These are phyloP conservation scores for Ophiostoma populinum DNA, from an alignment of 2,329 filamentous ascomycete species.

Conservation along the genomic window DNA sequence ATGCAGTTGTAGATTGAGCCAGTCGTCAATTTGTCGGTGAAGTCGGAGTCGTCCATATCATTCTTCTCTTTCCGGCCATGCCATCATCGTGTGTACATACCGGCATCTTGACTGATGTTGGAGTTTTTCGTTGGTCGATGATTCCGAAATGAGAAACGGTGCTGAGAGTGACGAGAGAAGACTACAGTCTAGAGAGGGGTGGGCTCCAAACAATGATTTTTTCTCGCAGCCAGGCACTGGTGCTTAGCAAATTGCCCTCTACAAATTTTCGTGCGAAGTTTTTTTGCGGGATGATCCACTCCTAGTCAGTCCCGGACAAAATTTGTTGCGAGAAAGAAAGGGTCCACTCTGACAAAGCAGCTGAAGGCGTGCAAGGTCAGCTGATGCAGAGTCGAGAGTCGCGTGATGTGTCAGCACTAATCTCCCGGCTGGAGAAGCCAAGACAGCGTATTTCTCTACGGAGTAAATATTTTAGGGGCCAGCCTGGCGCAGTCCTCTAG, in stretches of 20 bases:
- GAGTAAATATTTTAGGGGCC: too few relatives aligned
- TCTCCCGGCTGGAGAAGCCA: too few relatives aligned
- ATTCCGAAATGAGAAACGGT: slow-evolving; percentile 14
- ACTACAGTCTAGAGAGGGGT: slow-evolving; percentile 7
- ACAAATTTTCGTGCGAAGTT: slow-evolving; percentile 9
- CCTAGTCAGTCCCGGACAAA: slow-evolving; percentile 5
- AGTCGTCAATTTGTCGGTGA: not conserved
- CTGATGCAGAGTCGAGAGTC: too few relatives aligned
- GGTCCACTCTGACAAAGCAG: too few relatives aligned
- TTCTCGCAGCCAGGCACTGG: not conserved
- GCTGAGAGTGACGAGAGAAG: slow-evolving; percentile 12
- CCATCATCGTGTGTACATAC: slow-evolving; percentile 15
- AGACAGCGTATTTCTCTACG: too few relatives aligned
- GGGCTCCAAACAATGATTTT: slow-evolving; percentile 7
- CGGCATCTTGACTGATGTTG: slow-evolving; percentile 22
- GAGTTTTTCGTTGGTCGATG: slow-evolving; percentile 14
- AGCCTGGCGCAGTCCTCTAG: too few relatives aligned
- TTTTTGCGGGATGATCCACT: not conserved
- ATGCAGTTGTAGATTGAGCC: too few relatives aligned
- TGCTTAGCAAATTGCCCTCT: slow-evolving; percentile 3
- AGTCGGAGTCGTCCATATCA: slow-evolving; percentile 1
- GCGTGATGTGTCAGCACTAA: too few relatives aligned
- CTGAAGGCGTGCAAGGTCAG: not conserved
- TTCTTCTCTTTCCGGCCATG: not conserved
- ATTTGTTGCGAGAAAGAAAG: slow-evolving; percentile 5